Conservation (phyloP, 192 early-diverging fungal species). For the Coemansia sp. region DNA sequence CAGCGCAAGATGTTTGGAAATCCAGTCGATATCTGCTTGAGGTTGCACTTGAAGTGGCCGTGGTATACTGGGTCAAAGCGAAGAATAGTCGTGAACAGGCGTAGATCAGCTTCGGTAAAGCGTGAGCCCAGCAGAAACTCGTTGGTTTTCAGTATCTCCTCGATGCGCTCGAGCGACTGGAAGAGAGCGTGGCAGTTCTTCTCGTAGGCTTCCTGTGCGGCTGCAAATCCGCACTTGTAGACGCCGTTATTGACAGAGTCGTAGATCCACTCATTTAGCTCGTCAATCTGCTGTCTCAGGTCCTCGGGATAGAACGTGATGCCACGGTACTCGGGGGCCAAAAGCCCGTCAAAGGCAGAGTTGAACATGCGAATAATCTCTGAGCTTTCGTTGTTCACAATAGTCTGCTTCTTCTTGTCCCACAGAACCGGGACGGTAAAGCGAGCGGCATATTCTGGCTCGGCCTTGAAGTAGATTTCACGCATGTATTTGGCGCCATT, state of each 20-base stretch:
- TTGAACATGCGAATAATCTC: constrained; percentile 97
- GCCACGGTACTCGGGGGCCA: constrained; percentile 58
- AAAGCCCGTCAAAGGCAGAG: constrained; percentile 74
- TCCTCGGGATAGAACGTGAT: constrained; percentile 78
- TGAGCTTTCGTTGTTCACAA: constrained; percentile 94
- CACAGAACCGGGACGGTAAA: constrained; percentile 95
- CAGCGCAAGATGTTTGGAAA: constrained; percentile 88
- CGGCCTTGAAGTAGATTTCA: constrained; percentile 90
- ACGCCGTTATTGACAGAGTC: constrained; percentile 95
- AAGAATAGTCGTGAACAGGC: constrained; percentile 91
- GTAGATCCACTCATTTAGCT: constrained; percentile 87
- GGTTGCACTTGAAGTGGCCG: constrained; percentile 94
- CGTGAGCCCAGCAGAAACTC: constrained; percentile 73
- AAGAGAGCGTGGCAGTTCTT: constrained; percentile 70
- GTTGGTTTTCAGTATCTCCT: constrained; percentile 65
- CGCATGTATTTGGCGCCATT: constrained; percentile 71
- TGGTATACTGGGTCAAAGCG: constrained; percentile 94
- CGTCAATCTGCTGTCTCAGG: constrained; percentile 74
- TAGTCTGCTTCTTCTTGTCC: constrained; percentile 91
- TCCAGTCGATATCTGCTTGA: constrained; percentile 76
- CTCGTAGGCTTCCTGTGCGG: constrained; percentile 81
- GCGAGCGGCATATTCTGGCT: constrained; percentile 65
- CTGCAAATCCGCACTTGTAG: constrained; percentile 90
- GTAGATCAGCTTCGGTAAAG: constrained; percentile 91
- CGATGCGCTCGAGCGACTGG: constrained; percentile 75